Evolutionary conservation across 164 flowering plant genomes (phyloP), one percentile per base, ranked within the genome.

Genomic region (Cinnamomum micranthum): DNA sequence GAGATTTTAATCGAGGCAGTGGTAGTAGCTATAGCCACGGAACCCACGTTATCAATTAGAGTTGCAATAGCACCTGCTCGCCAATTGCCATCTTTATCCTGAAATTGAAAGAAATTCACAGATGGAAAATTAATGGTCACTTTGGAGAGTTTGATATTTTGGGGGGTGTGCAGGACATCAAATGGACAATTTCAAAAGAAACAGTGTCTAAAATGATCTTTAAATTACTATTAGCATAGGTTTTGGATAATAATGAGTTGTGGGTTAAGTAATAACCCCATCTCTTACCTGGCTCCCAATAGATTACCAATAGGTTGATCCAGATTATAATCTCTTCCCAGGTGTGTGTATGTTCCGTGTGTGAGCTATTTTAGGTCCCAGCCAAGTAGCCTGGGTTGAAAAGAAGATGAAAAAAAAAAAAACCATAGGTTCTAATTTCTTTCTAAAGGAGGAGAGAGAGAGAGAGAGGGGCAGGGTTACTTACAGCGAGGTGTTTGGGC

Each of bases 51-150:
- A 69, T 86, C 88, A 1, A 84, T 74, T n/a, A 86, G 28, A 0
- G 84, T 74, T 20, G 87, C 79, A n/a, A 86, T 81, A 6, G 88
- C 88, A 62, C 87, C 85, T 2, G 52, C 78, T 13, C 81, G 82
- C 87, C 88, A 84, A 68, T 83, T 82, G 63, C 86, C 86, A 70
- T 78, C 70, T 70, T 23, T 17, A 74, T 82, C 86, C 88, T 85
- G 24, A 41, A 66, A 31, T 55, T 55, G 17, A 15, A 55, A 17
- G 17, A 55, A 55, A 17, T 52, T 52, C 59, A 52, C 59, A 55
- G 17, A 55, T 55, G 3, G 17, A 19, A 20, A 55, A 15, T 55
- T 7, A 6, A 20, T 55, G n/a, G 4, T 55, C n/a, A 3, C 60
- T 17, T 52, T 15, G 17, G 12, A 55, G 17, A 55, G 17, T 55